phyloP scores from a whole-genome alignment of 2,329 filamentous ascomycete genomes.

The Raffaelea ambrosiae region DNA sequence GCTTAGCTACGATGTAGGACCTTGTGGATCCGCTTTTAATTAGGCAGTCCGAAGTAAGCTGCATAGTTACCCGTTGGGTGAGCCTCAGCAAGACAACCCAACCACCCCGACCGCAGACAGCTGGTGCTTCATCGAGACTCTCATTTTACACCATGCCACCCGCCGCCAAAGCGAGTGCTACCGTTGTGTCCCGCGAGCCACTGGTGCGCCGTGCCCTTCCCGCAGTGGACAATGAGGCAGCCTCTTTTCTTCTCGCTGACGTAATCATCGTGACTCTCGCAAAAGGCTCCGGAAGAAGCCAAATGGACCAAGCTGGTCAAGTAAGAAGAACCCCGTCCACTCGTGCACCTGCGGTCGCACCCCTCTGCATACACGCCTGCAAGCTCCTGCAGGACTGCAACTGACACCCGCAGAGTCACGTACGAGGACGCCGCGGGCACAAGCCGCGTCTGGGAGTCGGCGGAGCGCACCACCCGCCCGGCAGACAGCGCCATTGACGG shows the following conservation, averaged over 20 bases:
- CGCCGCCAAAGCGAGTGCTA: neutral
- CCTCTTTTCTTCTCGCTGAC: neutral
- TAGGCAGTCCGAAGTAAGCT: no score
- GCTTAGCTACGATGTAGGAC: no score
- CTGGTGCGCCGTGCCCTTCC: no score
- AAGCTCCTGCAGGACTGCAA: no score
- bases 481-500: conserved; percentile 55
- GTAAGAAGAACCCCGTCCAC: conserved; percentile 25
- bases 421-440: conserved; percentile 56
- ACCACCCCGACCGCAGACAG: no score
- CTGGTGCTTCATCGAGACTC: no score
- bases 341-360: neutral
- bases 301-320: conserved; percentile 52
- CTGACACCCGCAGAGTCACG: conserved; percentile 35
- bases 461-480: conserved; percentile 56
- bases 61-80: no score
- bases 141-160: no score
- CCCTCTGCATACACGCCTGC: no score
- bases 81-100: no score
- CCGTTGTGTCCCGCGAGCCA: conserved; percentile 4
- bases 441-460: conserved; percentile 61
- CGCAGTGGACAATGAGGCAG: neutral
- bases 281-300: conserved; percentile 41
- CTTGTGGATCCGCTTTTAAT: no score
- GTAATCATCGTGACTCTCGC: neutral